Evolutionary conservation across 1,284 basidiomycete species (phyloP).

Genomic region (Rhizoctonia solani): DNA sequence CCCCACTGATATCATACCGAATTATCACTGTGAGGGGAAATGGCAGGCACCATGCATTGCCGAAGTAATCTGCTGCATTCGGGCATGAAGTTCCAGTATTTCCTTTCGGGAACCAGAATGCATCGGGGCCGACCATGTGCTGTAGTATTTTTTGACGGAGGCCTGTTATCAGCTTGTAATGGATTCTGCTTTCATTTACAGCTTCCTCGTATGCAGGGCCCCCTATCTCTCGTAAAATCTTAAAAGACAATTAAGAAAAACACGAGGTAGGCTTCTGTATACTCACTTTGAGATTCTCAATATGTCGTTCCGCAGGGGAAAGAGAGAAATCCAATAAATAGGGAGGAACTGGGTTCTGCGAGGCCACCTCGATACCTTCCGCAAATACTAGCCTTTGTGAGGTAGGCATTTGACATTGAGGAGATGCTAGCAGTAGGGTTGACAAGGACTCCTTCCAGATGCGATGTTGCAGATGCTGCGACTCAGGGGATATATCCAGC

Average conservation of each 20-base stretch:
- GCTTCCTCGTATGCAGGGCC: constrained; percentile 57
- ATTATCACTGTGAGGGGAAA: constrained; percentile 77
- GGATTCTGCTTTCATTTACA: constrained; percentile 46
- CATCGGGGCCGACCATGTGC: constrained; percentile 67
- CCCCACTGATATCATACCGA: constrained; percentile 66
- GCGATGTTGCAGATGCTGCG: constrained; percentile 67
- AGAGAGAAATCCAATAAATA: constrained; percentile 72
- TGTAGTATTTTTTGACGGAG: constrained; percentile 59
- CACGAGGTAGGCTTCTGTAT: background rate
- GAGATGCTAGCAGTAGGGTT: constrained; percentile 64
- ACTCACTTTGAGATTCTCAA: constrained; percentile 77
- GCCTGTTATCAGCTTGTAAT: constrained; percentile 43
- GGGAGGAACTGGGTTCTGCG: constrained; percentile 66
- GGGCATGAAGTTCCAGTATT: constrained; percentile 41
- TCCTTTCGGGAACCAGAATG: constrained; percentile 58
- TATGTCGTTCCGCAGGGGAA: constrained; percentile 71
- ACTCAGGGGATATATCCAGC: constrained; percentile 63
- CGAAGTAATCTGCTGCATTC: constrained; percentile 60
- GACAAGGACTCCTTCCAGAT: constrained; percentile 85
- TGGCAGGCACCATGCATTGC: constrained; percentile 77
- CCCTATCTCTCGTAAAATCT: constrained; percentile 73
- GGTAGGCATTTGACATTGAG: constrained; percentile 64
- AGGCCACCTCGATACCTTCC: constrained; percentile 48
- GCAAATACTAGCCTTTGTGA: constrained; percentile 64
- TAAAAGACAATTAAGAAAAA: background rate